Percentiles rank a stretch among this genome's conserved stretches.
These are phyloP conservation scores for Neurospora discreta DNA, from an alignment of 495 filamentous ascomycete species.

Conservation along the genomic window DNA sequence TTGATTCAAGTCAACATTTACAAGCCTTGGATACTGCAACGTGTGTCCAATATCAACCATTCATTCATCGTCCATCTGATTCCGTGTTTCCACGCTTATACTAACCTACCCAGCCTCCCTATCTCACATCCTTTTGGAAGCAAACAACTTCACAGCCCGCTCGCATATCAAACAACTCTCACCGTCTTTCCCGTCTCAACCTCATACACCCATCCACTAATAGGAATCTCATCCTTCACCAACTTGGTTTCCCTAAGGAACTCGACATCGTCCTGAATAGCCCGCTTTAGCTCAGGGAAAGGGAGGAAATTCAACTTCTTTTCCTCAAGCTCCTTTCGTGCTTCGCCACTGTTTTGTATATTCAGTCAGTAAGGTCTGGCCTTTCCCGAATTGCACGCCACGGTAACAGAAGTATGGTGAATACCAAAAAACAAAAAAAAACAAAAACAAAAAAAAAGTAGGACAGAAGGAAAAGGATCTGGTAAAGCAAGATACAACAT, in stretches of 20 bases:
- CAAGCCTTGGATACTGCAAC: not conserved
- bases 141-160: conserved; percentile 3
- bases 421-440: no score
- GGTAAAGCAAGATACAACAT: conserved; percentile 14
- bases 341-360: conserved; percentile 7
- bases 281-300: conserved; percentile 51
- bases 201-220: conserved; percentile 74
- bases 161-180: conserved; percentile 28
- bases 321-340: conserved; percentile 13
- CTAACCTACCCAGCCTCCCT: not conserved
- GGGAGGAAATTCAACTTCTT: conserved; percentile 47
- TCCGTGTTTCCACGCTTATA: not conserved
- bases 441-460: no score
- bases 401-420: no score
- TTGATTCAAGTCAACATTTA: not conserved
- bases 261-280: conserved; percentile 54
- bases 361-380: no score
- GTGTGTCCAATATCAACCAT: not conserved
- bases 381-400: no score
- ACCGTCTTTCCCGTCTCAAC: conserved; percentile 64
- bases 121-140: not conserved
- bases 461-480: no score
- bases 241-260: conserved; percentile 48
- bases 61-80: not conserved
- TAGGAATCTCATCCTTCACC: conserved; percentile 43